These are phyloP conservation scores for Triticum turgidum DNA, from an alignment of 176 grass and related monocot species.

Conservation along the genomic window DNA sequence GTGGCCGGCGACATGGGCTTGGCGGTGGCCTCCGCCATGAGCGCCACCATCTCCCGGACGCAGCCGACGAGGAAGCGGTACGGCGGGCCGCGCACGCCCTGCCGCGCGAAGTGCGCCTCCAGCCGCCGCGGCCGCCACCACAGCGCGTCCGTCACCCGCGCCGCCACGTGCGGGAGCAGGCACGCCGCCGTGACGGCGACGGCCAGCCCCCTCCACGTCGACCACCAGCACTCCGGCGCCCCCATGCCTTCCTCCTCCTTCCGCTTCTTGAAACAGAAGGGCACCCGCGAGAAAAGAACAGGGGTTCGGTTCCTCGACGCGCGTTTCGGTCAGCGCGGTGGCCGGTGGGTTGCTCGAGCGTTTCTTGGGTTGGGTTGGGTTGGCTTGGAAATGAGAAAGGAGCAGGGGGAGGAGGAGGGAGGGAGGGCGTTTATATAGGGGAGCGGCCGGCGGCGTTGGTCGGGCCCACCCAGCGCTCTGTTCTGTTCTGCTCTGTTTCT, in stretches of 20 bases:
- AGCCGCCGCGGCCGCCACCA: constrained; percentile 76
- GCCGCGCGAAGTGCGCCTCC: constrained; percentile 67
- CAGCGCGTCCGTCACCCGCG: constrained; percentile 55
- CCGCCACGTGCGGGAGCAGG: constrained; percentile 38
- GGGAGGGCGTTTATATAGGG: constrained; percentile 44
- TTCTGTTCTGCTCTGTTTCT: neutral
- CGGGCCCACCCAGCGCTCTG: constrained; percentile 4
- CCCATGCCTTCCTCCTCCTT: neutral
- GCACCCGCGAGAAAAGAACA: too few relatives aligned
- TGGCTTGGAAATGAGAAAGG: constrained; percentile 26
- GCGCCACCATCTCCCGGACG: constrained; percentile 75
- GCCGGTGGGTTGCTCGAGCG: neutral
- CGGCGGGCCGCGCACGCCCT: constrained; percentile 70
- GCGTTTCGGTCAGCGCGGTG: neutral
- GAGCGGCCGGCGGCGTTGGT: constrained; percentile 25
- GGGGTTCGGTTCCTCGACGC: neutral
- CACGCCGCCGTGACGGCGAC: constrained; percentile 20
- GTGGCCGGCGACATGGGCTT: constrained; percentile 59
- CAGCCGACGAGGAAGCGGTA: constrained; percentile 77
- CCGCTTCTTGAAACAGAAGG: constrained; percentile 26
- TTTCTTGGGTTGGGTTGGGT: constrained; percentile 5
- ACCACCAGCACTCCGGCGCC: constrained; percentile 21
- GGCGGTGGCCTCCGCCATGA: constrained; percentile 64
- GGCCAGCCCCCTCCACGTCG: constrained; percentile 26
- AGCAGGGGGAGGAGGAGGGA: neutral